Evolutionary conservation across 345 rosid species (phyloP), one percentile per base, ranked within the genome.

Genomic region (Toxicodendron radicans): DNA sequence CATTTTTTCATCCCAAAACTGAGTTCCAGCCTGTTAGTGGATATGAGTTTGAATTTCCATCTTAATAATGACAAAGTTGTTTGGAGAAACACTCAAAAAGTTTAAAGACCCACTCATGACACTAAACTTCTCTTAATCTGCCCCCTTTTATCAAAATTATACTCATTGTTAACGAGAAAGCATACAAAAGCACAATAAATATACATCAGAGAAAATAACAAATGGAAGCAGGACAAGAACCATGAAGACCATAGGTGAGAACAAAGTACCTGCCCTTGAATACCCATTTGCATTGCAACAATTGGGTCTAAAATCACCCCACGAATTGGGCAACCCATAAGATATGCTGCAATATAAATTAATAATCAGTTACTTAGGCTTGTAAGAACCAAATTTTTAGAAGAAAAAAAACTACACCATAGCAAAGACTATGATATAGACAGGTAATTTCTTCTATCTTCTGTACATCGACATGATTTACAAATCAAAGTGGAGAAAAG

Each of bases 1-100:
- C 95, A 94, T 81, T 75, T 89, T 91, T 66, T 87, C 92, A 87
- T 94, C 98, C 98, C 98, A 92, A 81, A 94, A 94, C 73, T 92
- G 98, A 49, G 97, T 94, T 84, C 97, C 98, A 64, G 97, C 98
- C 98, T 94, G 84, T 61, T 77, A 20, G 45, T 23, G 38, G 45
- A 54, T 67, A 67, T 33, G 5, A 53, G 71, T 43, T 61, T 21
- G 20, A 18, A 4, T 52, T 52, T 59, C 49, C 10, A 53, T 52
- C 32, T n/a, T 33, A 7, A 66, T 52, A 52, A n/a, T 52, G 60
- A 23, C 7, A 68, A 53, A 38, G 38, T 41, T 21, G 33, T 3
- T 48, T 10, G 53, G 33, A 10, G 10, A 64, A 45, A 45, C 17
- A n/a, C 1, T 1, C 1, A 23, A 64, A n/a, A 20, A 57, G 5